Percentiles rank a stretch among this genome's conserved stretches.
These are phyloP conservation scores for Phytopythium sindhum DNA, from an alignment of 352 stramenopile species.

Conservation along the genomic window DNA sequence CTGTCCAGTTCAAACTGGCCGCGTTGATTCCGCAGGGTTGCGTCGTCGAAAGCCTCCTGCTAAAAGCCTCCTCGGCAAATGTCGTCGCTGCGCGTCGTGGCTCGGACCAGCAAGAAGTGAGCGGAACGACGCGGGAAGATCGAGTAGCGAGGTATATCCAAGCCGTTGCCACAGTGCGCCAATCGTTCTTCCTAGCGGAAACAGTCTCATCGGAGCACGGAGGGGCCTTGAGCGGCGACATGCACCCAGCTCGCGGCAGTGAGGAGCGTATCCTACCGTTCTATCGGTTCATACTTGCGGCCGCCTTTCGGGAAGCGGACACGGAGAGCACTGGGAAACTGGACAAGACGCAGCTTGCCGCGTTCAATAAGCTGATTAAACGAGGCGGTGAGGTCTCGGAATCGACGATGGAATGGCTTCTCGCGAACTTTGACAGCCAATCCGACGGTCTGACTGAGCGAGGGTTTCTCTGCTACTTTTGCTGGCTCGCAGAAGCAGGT, in stretches of 20 bases:
- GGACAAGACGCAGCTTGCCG: constrained; percentile 24
- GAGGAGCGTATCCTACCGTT: constrained; percentile 49
- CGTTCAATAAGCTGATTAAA: constrained; percentile 44
- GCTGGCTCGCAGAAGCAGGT: constrained; percentile 66
- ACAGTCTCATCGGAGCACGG: constrained; percentile 1
- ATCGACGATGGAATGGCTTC: constrained; percentile 40
- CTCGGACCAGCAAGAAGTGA: background rate
- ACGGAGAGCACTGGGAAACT: constrained; percentile 24
- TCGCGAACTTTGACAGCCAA: constrained; percentile 50
- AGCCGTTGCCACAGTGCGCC: constrained; percentile 32
- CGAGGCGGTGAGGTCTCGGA: constrained; percentile 20
- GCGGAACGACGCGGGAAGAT: background rate
- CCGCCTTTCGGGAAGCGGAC: constrained; percentile 50
- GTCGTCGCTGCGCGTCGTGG: background rate
- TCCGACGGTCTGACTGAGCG: constrained; percentile 39
- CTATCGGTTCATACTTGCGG: constrained; percentile 61
- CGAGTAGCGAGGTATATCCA: constrained; percentile 32
- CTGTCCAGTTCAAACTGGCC: constrained; percentile 55
- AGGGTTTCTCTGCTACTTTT: constrained; percentile 65
- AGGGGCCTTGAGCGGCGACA: background rate
- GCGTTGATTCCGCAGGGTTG: constrained; percentile 48
- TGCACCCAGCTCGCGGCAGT: background rate
- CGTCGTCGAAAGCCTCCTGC: constrained; percentile 44
- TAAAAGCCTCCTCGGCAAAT: constrained; percentile 40
- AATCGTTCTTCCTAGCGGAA: constrained; percentile 62